A percentile compares a stretch with the other conserved stretches of the same genome.
These are phyloP conservation scores for Talaromyces ruber DNA, from an alignment of 495 filamentous ascomycete species.

Conservation along the genomic window DNA sequence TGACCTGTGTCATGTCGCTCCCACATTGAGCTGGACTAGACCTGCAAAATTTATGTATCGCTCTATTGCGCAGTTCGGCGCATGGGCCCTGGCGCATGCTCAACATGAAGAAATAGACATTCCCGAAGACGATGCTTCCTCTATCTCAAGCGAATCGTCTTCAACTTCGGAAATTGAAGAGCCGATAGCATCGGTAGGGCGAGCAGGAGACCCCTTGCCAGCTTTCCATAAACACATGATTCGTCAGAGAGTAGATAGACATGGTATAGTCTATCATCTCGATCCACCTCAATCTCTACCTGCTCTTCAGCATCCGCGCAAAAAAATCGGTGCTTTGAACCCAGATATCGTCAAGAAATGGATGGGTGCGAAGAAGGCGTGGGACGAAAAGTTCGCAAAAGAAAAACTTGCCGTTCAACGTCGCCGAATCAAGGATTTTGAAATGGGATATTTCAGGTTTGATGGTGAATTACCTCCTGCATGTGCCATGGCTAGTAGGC, in stretches of 20 bases:
- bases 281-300: constrained; percentile 50
- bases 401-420: constrained; percentile 61
- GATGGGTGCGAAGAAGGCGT: constrained; percentile 60
- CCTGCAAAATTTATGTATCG: constrained; percentile 94
- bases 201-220: constrained; percentile 74
- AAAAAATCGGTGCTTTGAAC: constrained; percentile 71
- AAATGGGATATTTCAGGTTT: constrained; percentile 58
- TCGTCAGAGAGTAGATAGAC: constrained; percentile 70
- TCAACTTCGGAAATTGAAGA: constrained; percentile 35
- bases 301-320: constrained; percentile 50
- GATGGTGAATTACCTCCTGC: constrained; percentile 73
- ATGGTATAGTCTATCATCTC: constrained; percentile 62
- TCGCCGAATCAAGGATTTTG: constrained; percentile 60
- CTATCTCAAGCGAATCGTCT: constrained; percentile 52
- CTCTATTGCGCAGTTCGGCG: constrained; percentile 82
- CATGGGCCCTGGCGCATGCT: constrained; percentile 78
- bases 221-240: constrained; percentile 80
- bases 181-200: constrained; percentile 47
- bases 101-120: constrained; percentile 75
- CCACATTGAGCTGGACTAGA: constrained; percentile 83
- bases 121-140: constrained; percentile 62
- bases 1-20: constrained; percentile 83
- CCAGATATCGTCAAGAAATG: constrained; percentile 72
- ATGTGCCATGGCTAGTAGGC: constrained; percentile 68
- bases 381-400: constrained; percentile 60